Conservation (phyloP, 2,329 filamentous ascomycete genomes). For the Bipolaris sorokiniana region DNA sequence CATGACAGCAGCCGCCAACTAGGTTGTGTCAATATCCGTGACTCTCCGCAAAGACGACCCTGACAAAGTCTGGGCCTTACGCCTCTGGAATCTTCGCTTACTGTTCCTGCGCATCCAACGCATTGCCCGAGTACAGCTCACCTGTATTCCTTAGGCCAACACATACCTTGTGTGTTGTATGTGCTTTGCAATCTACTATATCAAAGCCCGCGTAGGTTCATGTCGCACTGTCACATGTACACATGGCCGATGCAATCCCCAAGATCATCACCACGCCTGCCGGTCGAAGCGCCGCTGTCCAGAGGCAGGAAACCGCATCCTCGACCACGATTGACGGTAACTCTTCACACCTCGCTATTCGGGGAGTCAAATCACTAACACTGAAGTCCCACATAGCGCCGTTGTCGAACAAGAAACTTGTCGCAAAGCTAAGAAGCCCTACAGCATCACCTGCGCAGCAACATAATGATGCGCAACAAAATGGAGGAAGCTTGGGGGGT, state of each 20-base stretch:
- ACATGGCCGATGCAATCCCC: slow-evolving; percentile 50
- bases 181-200: neutral
- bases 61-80: neutral
- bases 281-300: slow-evolving; percentile 37
- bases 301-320: slow-evolving; percentile 35
- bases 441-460: slow-evolving; percentile 24
- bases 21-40: slow-evolving; percentile 23
- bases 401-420: slow-evolving; percentile 36
- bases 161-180: neutral
- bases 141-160: neutral
- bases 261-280: slow-evolving; percentile 53
- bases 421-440: slow-evolving; percentile 36
- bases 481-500: slow-evolving; percentile 27
- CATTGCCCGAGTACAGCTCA: neutral
- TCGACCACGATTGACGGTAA: slow-evolving; percentile 36
- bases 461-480: slow-evolving; percentile 27
- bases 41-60: slow-evolving; percentile 18
- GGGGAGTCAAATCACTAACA: slow-evolving; percentile 8
- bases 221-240: slow-evolving; percentile 21
- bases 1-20: slow-evolving; percentile 9
- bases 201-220: slow-evolving; percentile 14
- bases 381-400: slow-evolving; percentile 31
- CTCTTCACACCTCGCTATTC: slow-evolving; percentile 2
- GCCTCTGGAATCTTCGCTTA: neutral
- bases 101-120: neutral